Evolutionary conservation across 129 eudicot genomes (phyloP), one percentile per base, ranked within the genome.

Genomic region (Erigeron canadensis): DNA sequence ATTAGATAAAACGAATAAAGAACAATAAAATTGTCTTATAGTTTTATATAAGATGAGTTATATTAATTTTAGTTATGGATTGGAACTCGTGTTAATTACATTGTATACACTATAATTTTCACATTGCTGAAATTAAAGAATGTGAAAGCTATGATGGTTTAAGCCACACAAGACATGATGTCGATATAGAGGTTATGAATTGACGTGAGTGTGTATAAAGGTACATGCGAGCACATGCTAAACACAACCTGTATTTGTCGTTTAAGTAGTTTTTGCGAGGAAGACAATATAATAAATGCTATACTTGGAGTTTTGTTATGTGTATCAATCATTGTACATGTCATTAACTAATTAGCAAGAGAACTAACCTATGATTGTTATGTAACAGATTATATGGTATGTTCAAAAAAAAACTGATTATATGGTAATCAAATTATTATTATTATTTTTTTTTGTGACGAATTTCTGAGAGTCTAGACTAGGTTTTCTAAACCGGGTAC

Each of bases 241-340:
- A 23, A 17, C 47, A 62, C 81, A 70, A 77, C 81, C 68, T 77
- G 81, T 77, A 50, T 69, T 77, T 77, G 81, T 77, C 70, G 16
- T 34, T 42, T 69, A 59, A 40, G 57, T 60, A 18, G 48, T 41
- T 59, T 46, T 47, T 75, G 45, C 39, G 10, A 54, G 10, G 37
- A 23, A 42, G n/a, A n/a, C 28, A 55, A 37, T 56, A 10, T 38
- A 75, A 44, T 72, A 3, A 59, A 66, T 42, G 73, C 46, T 21
- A 64, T 5, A 15, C 41, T 76, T 67, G 80, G 80, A 67, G 63
- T 67, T 18, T 70, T 69, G 75, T 61, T 21, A 10, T 69, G 70
- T 23, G 70, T 23, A 38, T 77, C 75, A 77, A 69, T 69, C 45
- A 77, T 77, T 69, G 59, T 77, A 59, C 64, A 60, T 34, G 70